These are phyloP conservation scores for Trypanosoma vivax DNA, from an alignment of 208 protist genomes.

Conservation along the genomic window DNA sequence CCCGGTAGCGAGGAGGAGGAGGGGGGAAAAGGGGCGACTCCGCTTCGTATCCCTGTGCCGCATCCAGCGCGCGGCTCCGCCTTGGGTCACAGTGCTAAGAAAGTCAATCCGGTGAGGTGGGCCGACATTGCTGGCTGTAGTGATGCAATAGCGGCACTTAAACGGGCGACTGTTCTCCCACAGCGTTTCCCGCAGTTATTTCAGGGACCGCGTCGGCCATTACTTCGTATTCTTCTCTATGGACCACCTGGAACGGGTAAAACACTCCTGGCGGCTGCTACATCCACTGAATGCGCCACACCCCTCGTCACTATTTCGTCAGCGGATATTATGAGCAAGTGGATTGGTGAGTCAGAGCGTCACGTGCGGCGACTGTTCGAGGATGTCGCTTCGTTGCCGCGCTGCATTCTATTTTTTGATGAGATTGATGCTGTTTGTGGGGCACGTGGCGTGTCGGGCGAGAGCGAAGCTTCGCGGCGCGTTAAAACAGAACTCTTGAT, in stretches of 20 bases:
- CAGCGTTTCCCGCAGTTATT: conserved; percentile 96
- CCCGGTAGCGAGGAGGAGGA: background rate
- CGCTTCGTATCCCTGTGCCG: no score
- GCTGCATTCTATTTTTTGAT: conserved; percentile 91
- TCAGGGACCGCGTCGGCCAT: conserved; percentile 80
- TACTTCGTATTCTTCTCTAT: conserved; percentile 90
- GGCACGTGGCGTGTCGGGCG: conserved; percentile 48
- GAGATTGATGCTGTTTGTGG: conserved; percentile 91
- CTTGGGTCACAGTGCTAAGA: background rate
- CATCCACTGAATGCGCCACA: conserved; percentile 85
- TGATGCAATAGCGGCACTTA: conserved; percentile 92
- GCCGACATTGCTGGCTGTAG: conserved; percentile 94
- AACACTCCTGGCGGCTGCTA: conserved; percentile 88
- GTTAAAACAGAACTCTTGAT: conserved; percentile 99
- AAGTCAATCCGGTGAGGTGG: conserved; percentile 38
- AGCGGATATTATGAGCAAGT: conserved; percentile 95
- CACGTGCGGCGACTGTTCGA: conserved; percentile 93
- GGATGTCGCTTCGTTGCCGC: conserved; percentile 29
- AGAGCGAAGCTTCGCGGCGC: conserved; percentile 88
- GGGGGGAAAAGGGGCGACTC: background rate
- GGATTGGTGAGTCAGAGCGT: conserved; percentile 96
- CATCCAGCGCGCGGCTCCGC: background rate
- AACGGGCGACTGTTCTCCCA: conserved; percentile 96
- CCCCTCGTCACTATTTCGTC: conserved; percentile 92
- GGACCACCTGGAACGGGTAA: conserved; percentile 82